Base-by-base conservation (phyloP, 2,329 filamentous ascomycete genomes). In the Penicillium sp. region DNA sequence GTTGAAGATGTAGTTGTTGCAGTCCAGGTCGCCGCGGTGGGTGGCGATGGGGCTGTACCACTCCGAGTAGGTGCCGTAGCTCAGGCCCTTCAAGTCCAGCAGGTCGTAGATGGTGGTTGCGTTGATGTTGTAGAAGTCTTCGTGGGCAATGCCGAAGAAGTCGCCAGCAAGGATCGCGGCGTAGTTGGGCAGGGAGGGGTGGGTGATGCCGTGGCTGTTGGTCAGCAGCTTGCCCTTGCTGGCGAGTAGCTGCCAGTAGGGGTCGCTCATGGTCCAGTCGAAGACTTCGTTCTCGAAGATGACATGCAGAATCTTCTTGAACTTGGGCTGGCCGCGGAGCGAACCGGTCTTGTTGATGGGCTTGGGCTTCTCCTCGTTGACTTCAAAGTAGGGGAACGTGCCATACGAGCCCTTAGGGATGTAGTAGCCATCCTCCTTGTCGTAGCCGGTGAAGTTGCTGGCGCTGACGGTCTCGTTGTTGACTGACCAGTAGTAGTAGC, bases 61-160 rank as follows among this genome's bases (percentile, higher is more conserved):
- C 54, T 63, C 60, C 31, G 22, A 43, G 47, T 63, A 63, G 31
- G 61, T 55, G 10, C 37, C 60, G 43, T 63, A 63, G 35, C 47
- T 49, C 6, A 62, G 5, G 10, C 41, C 19, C 31, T 51, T 56
- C n/a, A 35, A 53, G 7, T 63, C 61, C 4, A 63, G 61, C 1
- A 63, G 56, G 33, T 63, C 61, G 22, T 63, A 63, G 16, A 63
- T 57, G 19, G 36, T 63, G 36, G 60, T 62, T 6, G 56, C 37
- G 40, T 60, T 60, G 10, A 63, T 31, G 37, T 63, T 62, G 56
- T 62, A 63, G 35, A 61, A 63, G 47, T 63, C 60, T 33, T 63
- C 59, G 37, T 54, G 5, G 19, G 49, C 56, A 31, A 63, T 37
- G n/a, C 60, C 61, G 53, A 63, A 62, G 54, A 60, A 63, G 39